phyloP scores from a whole-genome alignment of 2,329 filamentous ascomycete genomes.

The Neonectria punicea region DNA sequence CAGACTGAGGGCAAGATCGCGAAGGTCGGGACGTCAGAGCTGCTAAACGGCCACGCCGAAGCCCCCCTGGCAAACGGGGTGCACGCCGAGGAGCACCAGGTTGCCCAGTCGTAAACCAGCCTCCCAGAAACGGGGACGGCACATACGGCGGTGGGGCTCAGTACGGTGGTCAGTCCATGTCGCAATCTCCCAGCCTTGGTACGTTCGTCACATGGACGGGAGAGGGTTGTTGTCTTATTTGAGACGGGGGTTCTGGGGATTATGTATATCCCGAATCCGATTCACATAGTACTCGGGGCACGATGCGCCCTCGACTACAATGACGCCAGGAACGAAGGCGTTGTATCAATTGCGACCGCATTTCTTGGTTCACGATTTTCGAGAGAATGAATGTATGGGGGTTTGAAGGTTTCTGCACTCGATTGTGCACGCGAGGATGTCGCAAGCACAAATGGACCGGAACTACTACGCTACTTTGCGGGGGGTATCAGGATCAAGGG shows the following conservation, averaged over 20 bases:
- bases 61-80: constrained; percentile 43
- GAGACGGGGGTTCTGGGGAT: constrained; percentile 25
- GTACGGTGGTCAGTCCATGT: constrained; percentile 16
- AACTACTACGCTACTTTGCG: constrained; percentile 21
- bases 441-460: constrained; percentile 22
- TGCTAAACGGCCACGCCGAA: constrained; percentile 38
- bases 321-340: constrained; percentile 29
- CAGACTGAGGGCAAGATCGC: constrained; percentile 23
- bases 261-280: constrained; percentile 33
- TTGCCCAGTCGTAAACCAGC: constrained; percentile 29
- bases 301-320: constrained; percentile 23
- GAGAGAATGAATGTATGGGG: constrained; percentile 32
- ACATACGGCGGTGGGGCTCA: constrained; percentile 17
- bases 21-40: constrained; percentile 24
- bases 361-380: constrained; percentile 33
- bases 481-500: constrained; percentile 18
- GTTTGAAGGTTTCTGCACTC: constrained; percentile 25
- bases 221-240: constrained; percentile 22
- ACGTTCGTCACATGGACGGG: constrained; percentile 14
- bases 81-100: constrained; percentile 34
- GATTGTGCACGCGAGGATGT: constrained; percentile 23
- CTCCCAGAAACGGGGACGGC: constrained; percentile 15
- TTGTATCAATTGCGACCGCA: constrained; percentile 33
- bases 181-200: constrained; percentile 1
- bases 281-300: constrained; percentile 36